Base-by-base conservation (phyloP, 176 grass and related monocot species). In the Carex parvula region DNA sequence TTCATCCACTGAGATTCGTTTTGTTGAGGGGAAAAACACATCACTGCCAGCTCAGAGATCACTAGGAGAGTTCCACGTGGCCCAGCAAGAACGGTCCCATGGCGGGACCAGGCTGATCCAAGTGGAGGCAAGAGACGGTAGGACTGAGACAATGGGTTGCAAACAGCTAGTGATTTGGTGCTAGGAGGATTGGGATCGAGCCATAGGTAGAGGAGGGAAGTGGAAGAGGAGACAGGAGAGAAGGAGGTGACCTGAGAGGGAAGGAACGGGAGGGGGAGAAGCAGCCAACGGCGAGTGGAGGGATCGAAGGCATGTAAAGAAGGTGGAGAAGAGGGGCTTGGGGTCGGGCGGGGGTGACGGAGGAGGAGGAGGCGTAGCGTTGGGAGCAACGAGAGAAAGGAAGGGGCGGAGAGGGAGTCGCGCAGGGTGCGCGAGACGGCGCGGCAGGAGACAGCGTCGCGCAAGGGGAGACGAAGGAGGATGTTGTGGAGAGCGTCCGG, bases 81-180 rank as follows among this genome's bases (percentile, higher is more conserved):
- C 4, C 97, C 93, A 2, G 97, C 97, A 20, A 99, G 93, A 64
- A 99, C 93, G 46, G 97, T 99, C 60, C 97, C 97, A 81, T 99
- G 97, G 81, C 97, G 97, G 22, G 97, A 90, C 97, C 97, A 99
- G 30, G 97, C 97, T 64, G 97, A 99, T 64, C 97, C 97, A 48
- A 99, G 97, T 8, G 88, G 93, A 1, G 97, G 97, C 22, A 99
- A 79, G 16, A 94, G 88, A 63, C 91, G 88, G 88, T 92, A 89
- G 10, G 87, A 92, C 37, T 88, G 89, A 3, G 91, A 84, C 63
- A 99, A 83, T 13, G 97, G 97, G 85, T 99, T 99, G 91, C 97
- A 99, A 22, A 92, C 93, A 17, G 85, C 90, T 69, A 99, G 93
- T 12, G 97, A 92, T 82, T 94, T 99, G 73, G 91, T 82, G 89